Evolutionary conservation across 2,329 filamentous ascomycete species (phyloP), one percentile per base, ranked within the genome.

Genomic region (Aspergillus phoenicis): DNA sequence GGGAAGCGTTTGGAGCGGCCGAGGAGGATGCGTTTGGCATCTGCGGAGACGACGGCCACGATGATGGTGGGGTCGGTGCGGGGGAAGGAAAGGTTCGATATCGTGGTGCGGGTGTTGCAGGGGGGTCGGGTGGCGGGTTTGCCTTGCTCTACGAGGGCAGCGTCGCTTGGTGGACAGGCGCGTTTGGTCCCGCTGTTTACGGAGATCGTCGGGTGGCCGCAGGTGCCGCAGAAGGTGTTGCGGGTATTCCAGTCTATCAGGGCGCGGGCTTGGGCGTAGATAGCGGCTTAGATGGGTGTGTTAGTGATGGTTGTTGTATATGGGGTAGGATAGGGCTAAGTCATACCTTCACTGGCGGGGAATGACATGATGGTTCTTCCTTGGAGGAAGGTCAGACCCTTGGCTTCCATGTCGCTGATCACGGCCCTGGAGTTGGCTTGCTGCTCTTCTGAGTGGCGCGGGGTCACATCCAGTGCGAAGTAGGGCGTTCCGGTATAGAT

Each of bases 51-150:
- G 10, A 97, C 89, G 0, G 93, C 94, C 79, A 96, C 93, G 78
- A 99, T 99, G 75, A 98, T 93, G 28, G 92, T 96, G 1, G 93
- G 93, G 70, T 97, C 93, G 2, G 94, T 97, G 54, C 93, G 87
- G 2, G 94, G 94, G 82, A 97, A 98, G 71, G 85, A 89, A 57
- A 97, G 83, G 78, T 99, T 99, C 33, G 93, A 96, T 49, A 99
- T 81, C 26, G 91, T 93, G 41, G 87, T 89, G 57, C 95, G 87
- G 0, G 93, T 96, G 7, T 86, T 88, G 77, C 95, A 99, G 17
- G 89, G 84, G 1, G 83, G 84, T 8, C 92, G 87, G 51, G 75
- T 72, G 5, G 64, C 66, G 3, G 70, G 65, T 45, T 73, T 71
- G 6, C 73, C 75, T 26, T 74, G 62, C 0, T 66, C 66, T 4